Base-by-base conservation (phyloP, 1,284 basidiomycete species). In the Ganoderma boninense region DNA sequence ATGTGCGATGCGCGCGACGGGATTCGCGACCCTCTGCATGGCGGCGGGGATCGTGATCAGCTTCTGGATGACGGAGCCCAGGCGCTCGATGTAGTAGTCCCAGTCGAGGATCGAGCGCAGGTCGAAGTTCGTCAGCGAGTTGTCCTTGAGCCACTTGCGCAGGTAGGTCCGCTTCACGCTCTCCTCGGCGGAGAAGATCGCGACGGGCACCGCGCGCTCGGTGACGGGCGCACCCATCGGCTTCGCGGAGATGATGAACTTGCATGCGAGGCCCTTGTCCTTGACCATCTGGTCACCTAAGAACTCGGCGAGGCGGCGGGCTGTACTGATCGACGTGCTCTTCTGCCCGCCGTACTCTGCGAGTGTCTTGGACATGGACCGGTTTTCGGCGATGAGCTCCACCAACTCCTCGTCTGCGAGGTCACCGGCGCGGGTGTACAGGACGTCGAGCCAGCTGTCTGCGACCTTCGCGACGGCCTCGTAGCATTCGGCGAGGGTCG, bases 31-130 rank as follows among this genome's bases (percentile, higher is more conserved):
- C 78, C 97, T 97, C 81, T 99, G 98, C 90, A 99, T 95, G 0
- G 98, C 98, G 5, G 98, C 98, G 10, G 98, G 98, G 76, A 99
- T 99, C 3, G 98, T 99, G 82, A 99, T 99, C 67, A 99, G 87
- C 80, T 99, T 99, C 83, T 99, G 98, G 71, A 99, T 97, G 74
- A 99, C 98, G 1, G 97, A 97, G 11, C 98, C 98, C 44, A 99
- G 85, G 32, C 98, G 94, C 79, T 99, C 98, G 77, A 98, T 98
- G 83, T 99, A 99, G 82, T 99, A 99, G 38, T 92, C 89, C 98
- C 98, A 99, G 81, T 99, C 98, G 73, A 99, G 87, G 76, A 99
- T 98, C 13, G 93, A 93, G 18, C 98, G 92, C 65, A 99, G 85
- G 69, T 99, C 97, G 78, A 99, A 99, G 77, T 92, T 93, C 59